Percentiles rank a stretch among this genome's conserved stretches.
Evolutionary conservation across 1,284 basidiomycete species (phyloP).

Genomic region (Cronartium quercuum): DNA sequence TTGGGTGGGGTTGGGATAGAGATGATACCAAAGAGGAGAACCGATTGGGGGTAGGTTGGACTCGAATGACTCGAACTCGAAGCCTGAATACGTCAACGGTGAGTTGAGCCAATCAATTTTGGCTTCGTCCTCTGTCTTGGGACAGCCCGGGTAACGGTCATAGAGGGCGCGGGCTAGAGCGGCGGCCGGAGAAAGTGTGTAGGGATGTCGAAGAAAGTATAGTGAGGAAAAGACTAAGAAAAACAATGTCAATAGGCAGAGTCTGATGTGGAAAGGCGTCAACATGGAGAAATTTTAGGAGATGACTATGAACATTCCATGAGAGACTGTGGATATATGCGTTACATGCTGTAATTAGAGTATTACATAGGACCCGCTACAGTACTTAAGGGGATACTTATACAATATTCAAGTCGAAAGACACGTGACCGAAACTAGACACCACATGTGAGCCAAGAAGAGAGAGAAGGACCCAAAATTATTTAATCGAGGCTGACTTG

Average conservation of each 20-base stretch:
- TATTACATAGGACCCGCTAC: no score
- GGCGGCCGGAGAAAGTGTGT: neutral
- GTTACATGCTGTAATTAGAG: no score
- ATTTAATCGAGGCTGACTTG: no score
- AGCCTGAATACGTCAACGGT: neutral
- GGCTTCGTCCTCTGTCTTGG: neutral
- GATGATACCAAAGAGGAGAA: neutral
- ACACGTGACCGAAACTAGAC: no score
- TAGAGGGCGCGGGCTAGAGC: neutral
- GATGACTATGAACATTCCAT: no score
- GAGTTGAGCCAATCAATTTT: neutral
- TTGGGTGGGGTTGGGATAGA: conserved; percentile 5
- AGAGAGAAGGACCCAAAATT: no score
- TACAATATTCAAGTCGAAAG: no score
- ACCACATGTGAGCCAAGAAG: no score
- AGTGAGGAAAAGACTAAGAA: neutral
- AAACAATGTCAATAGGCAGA: neutral
- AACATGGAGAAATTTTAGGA: no score
- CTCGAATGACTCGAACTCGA: neutral
- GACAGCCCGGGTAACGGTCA: neutral
- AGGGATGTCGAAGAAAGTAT: neutral
- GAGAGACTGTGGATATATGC: no score
- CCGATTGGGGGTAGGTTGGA: neutral
- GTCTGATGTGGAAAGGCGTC: no score
- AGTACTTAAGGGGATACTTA: no score